A percentile compares a stretch with the other conserved stretches of the same genome.
These are phyloP conservation scores for Pseudopithomyces chartarum DNA, from an alignment of 2,329 filamentous ascomycete genomes.

Conservation along the genomic window DNA sequence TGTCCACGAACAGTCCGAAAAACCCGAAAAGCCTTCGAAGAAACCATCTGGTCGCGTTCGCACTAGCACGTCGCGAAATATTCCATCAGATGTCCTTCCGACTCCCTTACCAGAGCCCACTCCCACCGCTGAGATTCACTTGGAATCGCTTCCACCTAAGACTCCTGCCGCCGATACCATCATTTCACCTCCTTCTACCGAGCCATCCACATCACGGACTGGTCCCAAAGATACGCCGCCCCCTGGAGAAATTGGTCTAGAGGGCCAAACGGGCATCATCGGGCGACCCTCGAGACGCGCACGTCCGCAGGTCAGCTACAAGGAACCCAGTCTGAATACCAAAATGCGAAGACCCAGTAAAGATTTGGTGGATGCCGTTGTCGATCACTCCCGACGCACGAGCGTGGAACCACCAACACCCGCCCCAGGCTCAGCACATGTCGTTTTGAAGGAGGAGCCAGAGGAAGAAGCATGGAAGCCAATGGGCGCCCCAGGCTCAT, in stretches of 20 bases:
- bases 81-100: slow-evolving; percentile 23
- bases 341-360: slow-evolving; percentile 57
- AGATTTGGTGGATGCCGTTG: slow-evolving; percentile 51
- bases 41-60: slow-evolving; percentile 27
- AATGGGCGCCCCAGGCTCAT: slow-evolving; percentile 22
- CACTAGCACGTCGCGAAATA: slow-evolving; percentile 31
- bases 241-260: slow-evolving; percentile 45
- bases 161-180: slow-evolving; percentile 45
- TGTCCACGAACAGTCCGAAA: slow-evolving; percentile 22
- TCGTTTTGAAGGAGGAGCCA: slow-evolving; percentile 35
- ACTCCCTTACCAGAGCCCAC: slow-evolving; percentile 28
- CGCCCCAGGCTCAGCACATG: slow-evolving; percentile 23
- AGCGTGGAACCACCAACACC: slow-evolving; percentile 31
- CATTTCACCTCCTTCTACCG: slow-evolving; percentile 52
- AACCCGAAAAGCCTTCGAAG: slow-evolving; percentile 33
- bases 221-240: slow-evolving; percentile 51
- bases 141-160: slow-evolving; percentile 46
- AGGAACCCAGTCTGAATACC: slow-evolving; percentile 53
- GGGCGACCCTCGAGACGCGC: slow-evolving; percentile 52
- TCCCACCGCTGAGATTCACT: slow-evolving; percentile 33
- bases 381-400: slow-evolving; percentile 26
- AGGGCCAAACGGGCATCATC: slow-evolving; percentile 38
- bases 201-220: slow-evolving; percentile 45
- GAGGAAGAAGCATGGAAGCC: slow-evolving; percentile 36
- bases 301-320: slow-evolving; percentile 54